Evolutionary conservation across 805 yeast genomes (phyloP).

Genomic region (Monosporozyma siamensis): DNA sequence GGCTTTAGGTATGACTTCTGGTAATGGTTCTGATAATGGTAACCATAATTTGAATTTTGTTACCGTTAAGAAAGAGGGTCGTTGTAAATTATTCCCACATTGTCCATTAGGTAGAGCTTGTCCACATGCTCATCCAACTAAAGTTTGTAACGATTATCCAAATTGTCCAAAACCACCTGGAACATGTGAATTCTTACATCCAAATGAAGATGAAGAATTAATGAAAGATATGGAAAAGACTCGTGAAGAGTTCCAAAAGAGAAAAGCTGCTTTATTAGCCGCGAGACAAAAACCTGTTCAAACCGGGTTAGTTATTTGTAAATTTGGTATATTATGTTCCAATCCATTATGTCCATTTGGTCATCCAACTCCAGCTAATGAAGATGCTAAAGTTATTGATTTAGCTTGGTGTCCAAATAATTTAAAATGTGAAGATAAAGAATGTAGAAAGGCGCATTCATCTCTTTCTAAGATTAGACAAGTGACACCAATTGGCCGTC

Average conservation of each 20-base stretch:
- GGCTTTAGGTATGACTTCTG: conserved; percentile 29
- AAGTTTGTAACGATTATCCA: conserved; percentile 63
- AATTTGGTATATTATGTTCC: conserved; percentile 65
- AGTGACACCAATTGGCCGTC: conserved; percentile 24
- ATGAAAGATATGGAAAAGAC: conserved; percentile 59
- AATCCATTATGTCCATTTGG: conserved; percentile 80
- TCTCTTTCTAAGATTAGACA: conserved; percentile 49
- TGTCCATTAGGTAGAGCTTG: conserved; percentile 59
- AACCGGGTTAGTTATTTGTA: conserved; percentile 55
- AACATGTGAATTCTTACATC: conserved; percentile 75
- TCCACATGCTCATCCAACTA: conserved; percentile 71
- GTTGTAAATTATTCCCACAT: conserved; percentile 65
- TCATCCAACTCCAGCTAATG: conserved; percentile 84
- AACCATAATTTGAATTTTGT: conserved; percentile 26
- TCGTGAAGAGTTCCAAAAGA: conserved; percentile 42
- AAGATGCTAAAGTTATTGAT: conserved; percentile 56
- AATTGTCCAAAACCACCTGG: conserved; percentile 73
- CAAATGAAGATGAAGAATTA: conserved; percentile 71
- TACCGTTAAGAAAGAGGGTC: conserved; percentile 45
- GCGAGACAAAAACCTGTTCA: conserved; percentile 31
- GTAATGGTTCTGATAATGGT: conserved; percentile 5
- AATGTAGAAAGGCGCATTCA: conserved; percentile 73
- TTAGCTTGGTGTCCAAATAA: conserved; percentile 73
- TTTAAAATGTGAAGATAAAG: conserved; percentile 48
- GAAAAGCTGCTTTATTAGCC: conserved; percentile 31